phyloP scores from a whole-genome alignment of 768 basidiomycete species.

The Russula abietina region DNA sequence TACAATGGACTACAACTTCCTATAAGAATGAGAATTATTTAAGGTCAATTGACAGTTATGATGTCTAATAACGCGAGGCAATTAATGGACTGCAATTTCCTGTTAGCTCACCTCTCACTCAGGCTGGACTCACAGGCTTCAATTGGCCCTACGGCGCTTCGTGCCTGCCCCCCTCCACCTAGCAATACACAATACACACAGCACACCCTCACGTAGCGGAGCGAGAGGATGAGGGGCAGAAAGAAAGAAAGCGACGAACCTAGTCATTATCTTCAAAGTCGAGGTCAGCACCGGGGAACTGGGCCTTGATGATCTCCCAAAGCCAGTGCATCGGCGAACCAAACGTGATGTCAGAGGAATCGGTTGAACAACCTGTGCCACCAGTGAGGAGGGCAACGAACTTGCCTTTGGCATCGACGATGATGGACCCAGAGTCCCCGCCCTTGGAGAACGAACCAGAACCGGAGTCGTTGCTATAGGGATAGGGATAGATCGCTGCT shows the following conservation, averaged over 20 bases:
- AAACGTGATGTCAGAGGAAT: not conserved
- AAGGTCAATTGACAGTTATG: no score
- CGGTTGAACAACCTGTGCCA: not conserved
- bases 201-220: no score
- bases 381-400: not conserved
- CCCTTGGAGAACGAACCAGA: not conserved
- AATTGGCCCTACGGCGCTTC: no score
- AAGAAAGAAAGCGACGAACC: constrained; percentile 1
- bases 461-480: not conserved
- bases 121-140: no score
- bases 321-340: not conserved
- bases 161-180: no score
- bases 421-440: not conserved
- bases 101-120: no score
- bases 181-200: no score
- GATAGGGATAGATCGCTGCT: not conserved
- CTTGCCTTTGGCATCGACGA: not conserved
- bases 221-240: not conserved
- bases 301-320: not conserved
- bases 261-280: not conserved
- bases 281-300: not conserved
- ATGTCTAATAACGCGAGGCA: no score
- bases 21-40: no score
- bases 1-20: no score
- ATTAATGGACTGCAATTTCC: no score